Base-by-base conservation (phyloP, 2,329 filamentous ascomycete genomes). In the Cordyceps pruinosa region DNA sequence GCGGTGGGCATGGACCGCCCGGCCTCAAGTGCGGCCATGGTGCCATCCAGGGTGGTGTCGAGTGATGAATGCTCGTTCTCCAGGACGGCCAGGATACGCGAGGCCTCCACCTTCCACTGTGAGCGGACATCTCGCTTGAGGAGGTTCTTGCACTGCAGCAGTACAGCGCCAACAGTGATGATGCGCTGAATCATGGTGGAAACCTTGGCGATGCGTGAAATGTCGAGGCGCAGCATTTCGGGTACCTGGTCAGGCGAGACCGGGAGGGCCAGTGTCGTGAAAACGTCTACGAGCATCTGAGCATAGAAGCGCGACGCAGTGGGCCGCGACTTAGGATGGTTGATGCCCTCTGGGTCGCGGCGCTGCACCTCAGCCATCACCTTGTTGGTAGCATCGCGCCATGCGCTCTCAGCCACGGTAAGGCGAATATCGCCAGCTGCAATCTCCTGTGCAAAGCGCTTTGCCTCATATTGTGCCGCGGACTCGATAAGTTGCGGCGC, bases 91-190 rank as follows among this genome's bases (percentile, higher is more conserved):
- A 87, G 83, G 61, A 92, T 82, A n/a, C 88, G 83, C 3, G 77
- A 75, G 0, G 88, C 87, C 70, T 92, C 87, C 25, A 77, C 82
- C 70, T 86, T 89, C 89, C 89, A 94, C 21, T 87, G 84, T 13
- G 82, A 81, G 45, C 89, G 84, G 4, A 90, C 87, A 66, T 93
- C 89, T 17, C 89, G 84, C 72, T 91, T 92, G 32, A 94, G 79
- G 8, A 93, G 76, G 63, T 91, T 93, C 75, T 94, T 94, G 70
- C 86, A 87, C 52, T 90, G 90, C 15, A 93, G 74, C 28, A 92
- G 75, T 48, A 93, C 86, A 0, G 88, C 86, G 1, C 87, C 88
- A 4, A 87, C 82, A 1, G 87, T 88, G 23, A 89, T 82, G 63
- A 93, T 86, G 45, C 84, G 81, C 46, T 72, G 72, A 0, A 73